Evolutionary conservation across 805 yeast species (phyloP), one percentile per base, ranked within the genome.

Genomic region (Isabelozyma gotoi): DNA sequence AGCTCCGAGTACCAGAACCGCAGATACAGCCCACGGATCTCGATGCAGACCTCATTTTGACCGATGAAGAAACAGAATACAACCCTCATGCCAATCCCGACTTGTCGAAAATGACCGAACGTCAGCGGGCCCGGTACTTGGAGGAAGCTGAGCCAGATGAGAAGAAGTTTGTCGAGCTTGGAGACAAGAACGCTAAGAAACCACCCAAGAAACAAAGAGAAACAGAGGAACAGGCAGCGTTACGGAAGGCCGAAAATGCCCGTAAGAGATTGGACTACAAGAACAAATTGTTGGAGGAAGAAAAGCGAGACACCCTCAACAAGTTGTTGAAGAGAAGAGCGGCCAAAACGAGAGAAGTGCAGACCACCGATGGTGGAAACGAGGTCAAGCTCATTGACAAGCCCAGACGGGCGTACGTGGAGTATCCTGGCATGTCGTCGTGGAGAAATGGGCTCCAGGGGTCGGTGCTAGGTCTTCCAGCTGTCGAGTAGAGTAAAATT

Each of bases 251-350:
- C 1, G 99, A 92, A 60, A 83, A 81, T 55, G 92, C 97, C 0
- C 77, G 98, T 55, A 81, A 90, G 62, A 76, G 99, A 51, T 87
- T 86, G 62, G 91, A 92, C 59, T 77, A 89, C 55, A 82, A 84
- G 52, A 90, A 84, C 55, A 84, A 85, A 66, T 81, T 85, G 50
- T 67, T 88, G 33, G 97, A 91, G 57, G 97, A 88, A 62, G 98
- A 94, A 63, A 94, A 94, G 60, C 80, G 84, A 57, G 97, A 92
- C 50, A 91, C 97, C 0, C 74, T 92, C 50, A 92, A 92, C 62
- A 88, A 88, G 61, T 70, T 92, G 50, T 71, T 92, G 50, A 84
- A 88, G 64, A 82, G 91, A 62, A 77, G 96, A 49, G 96, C 97
- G 0, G 81, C 80, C 38, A 85, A 85, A 59, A 78, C 81, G 0